phyloP scores from a whole-genome alignment of 805 yeast genomes.

The Sugiyamaella americana region DNA sequence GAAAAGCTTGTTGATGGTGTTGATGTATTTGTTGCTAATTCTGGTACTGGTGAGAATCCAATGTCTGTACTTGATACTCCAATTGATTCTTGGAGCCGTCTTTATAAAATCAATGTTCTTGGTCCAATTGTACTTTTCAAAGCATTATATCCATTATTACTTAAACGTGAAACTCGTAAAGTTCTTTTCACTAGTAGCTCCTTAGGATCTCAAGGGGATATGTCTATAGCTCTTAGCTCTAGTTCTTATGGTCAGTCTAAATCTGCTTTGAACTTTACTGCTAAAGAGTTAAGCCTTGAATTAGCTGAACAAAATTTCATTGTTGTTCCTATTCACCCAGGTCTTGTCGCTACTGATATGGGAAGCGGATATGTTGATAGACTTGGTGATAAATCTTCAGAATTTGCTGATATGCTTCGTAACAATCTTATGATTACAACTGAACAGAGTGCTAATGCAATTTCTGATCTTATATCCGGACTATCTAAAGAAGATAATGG shows the following conservation, averaged over 20 bases:
- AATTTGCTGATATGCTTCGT: neutral
- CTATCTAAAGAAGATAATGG: neutral
- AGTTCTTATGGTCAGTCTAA: slow-evolving; percentile 36
- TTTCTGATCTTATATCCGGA: neutral
- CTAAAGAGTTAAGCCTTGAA: slow-evolving; percentile 29
- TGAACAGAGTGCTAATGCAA: neutral
- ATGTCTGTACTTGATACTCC: slow-evolving; percentile 16
- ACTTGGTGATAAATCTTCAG: neutral
- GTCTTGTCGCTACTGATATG: slow-evolving; percentile 31
- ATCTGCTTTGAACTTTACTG: slow-evolving; percentile 34
- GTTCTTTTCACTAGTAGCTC: slow-evolving; percentile 29
- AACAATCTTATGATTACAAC: neutral
- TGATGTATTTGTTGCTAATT: slow-evolving; percentile 27
- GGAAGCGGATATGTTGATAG: slow-evolving; percentile 11
- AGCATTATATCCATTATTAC: slow-evolving; percentile 24
- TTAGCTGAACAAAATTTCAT: slow-evolving; percentile 26
- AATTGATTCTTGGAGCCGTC: slow-evolving; percentile 12
- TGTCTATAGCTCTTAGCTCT: slow-evolving; percentile 16
- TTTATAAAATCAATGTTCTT: slow-evolving; percentile 23
- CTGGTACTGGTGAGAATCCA: slow-evolving; percentile 1
- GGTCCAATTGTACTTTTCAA: slow-evolving; percentile 25
- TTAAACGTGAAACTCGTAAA: slow-evolving; percentile 22
- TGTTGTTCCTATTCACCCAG: slow-evolving; percentile 37
- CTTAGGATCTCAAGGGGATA: slow-evolving; percentile 25
- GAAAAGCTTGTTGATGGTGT: slow-evolving; percentile 20